Percentiles rank a stretch among this genome's conserved stretches.
Conservation (phyloP, 371 early-diverging fungal species). For the Mucor velutinosus region DNA sequence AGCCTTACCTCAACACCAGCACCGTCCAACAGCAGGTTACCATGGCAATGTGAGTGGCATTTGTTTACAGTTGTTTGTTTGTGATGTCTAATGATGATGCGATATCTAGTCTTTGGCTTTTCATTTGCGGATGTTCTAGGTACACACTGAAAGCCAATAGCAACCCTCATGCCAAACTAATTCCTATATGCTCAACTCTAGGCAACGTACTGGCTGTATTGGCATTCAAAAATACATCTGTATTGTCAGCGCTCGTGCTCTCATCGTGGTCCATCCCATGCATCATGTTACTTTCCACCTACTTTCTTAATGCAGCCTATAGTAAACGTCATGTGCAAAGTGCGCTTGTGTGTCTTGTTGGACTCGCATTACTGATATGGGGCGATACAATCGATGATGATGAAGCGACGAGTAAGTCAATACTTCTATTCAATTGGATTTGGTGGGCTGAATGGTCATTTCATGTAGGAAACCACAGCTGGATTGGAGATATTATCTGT, state of each 20-base stretch:
- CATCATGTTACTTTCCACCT: slow-evolving; percentile 41
- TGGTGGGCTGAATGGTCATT: too few species aligned
- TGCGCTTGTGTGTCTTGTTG: slow-evolving; percentile 32
- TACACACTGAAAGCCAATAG: background rate
- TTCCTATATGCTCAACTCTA: slow-evolving; percentile 1
- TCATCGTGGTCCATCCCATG: slow-evolving; percentile 52
- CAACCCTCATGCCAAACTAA: background rate
- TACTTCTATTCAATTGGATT: background rate
- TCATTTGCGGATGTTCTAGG: slow-evolving; percentile 52
- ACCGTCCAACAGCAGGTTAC: background rate
- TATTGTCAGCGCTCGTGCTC: slow-evolving; percentile 42
- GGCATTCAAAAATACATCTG: slow-evolving; percentile 48
- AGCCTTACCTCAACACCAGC: background rate
- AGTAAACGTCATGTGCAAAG: slow-evolving; percentile 29
- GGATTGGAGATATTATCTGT: slow-evolving; percentile 50
- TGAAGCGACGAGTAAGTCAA: slow-evolving; percentile 19
- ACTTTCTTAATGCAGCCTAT: slow-evolving; percentile 32
- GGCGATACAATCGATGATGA: slow-evolving; percentile 28
- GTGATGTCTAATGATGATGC: background rate
- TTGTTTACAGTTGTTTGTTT: background rate
- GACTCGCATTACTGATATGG: slow-evolving; percentile 41
- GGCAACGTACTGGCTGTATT: slow-evolving; percentile 47
- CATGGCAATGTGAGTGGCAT: slow-evolving; percentile 25
- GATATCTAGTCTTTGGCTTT: slow-evolving; percentile 33
- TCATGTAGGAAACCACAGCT: slow-evolving; percentile 39